Base-by-base conservation (phyloP, 768 basidiomycete genomes). In the Tremella fuciformis region DNA sequence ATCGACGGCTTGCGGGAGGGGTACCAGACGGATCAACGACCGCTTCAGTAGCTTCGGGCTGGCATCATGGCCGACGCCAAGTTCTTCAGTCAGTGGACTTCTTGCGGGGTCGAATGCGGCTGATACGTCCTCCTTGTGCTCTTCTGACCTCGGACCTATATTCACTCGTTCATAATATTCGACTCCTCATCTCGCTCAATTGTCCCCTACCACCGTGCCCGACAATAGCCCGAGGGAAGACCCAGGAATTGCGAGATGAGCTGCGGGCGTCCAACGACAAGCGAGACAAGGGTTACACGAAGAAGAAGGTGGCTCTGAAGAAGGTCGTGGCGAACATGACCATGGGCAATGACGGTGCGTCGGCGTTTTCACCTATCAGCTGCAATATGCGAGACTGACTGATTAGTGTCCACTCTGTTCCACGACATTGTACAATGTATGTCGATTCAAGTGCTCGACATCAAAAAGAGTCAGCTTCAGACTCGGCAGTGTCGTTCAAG, bases 301-400 rank as follows among this genome's bases (percentile, higher is more conserved):
- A 93, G 78, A 84, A 92, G 69, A 98, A 92, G 83, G 92, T 85
- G 0, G 88, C 90, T 18, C 79, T 98, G 68, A 98, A 99, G 83
- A 94, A 93, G 81, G 88, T 97, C 60, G 91, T 97, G 13, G 96
- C 96, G 41, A 97, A 97, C 78, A 98, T 98, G 77, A 99, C 96
- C 2, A 98, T 99, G 93, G 96, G 96, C 44, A 96, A 92, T 74
- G 93, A 98, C 79, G 93, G 94, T 96, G 75, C 79, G 91, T 85
- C 54, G 22, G 18, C 22, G 13, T 24, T 15, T 11, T 42, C 16
- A 39, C 21, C 49, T 13, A 1, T 16, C 34, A 46, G 15, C 7
- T 6, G 42, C 22, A 4, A 22, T 15, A 6, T 4, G 15, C 7
- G 22, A 46, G 22, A 46, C 42, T 46, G n/a, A 46, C 21, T 53